phyloP scores from a whole-genome alignment of 2,329 filamentous ascomycete genomes.

The Penicillium sp. region DNA sequence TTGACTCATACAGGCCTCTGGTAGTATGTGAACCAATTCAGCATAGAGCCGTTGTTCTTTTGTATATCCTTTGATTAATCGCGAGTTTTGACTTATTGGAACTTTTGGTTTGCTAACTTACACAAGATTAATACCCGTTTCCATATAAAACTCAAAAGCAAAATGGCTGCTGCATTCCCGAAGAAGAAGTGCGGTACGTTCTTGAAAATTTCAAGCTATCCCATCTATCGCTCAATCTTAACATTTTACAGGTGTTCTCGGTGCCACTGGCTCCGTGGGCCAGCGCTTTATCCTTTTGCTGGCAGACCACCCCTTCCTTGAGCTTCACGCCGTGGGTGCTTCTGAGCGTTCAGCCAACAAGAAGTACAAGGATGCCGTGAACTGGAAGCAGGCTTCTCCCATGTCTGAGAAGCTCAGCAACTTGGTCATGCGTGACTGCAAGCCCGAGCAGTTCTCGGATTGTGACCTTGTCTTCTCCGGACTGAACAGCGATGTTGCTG shows the following conservation, averaged over 20 bases:
- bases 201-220: background rate
- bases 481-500: slow-evolving; percentile 86
- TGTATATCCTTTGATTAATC: background rate
- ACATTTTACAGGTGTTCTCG: slow-evolving; percentile 64
- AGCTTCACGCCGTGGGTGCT: slow-evolving; percentile 83
- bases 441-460: slow-evolving; percentile 75
- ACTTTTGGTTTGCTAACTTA: slow-evolving; percentile 2
- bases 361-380: slow-evolving; percentile 88
- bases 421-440: slow-evolving; percentile 82
- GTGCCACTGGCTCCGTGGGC: slow-evolving; percentile 90
- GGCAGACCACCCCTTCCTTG: slow-evolving; percentile 80
- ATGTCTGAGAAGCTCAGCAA: slow-evolving; percentile 75
- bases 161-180: slow-evolving; percentile 32
- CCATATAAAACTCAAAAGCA: slow-evolving; percentile 12
- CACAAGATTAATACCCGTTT: slow-evolving; percentile 4
- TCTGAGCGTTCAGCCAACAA: slow-evolving; percentile 87
- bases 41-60: background rate
- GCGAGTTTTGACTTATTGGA: background rate
- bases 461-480: slow-evolving; percentile 94
- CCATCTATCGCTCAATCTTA: slow-evolving; percentile 10
- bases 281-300: slow-evolving; percentile 94
- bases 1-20: slow-evolving; percentile 19
- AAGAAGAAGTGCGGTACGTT: slow-evolving; percentile 44
- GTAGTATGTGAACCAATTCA: background rate
- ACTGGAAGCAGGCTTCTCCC: slow-evolving; percentile 87